Base-by-base conservation (phyloP, 768 basidiomycete genomes). In the Leccinum pellstonianum region DNA sequence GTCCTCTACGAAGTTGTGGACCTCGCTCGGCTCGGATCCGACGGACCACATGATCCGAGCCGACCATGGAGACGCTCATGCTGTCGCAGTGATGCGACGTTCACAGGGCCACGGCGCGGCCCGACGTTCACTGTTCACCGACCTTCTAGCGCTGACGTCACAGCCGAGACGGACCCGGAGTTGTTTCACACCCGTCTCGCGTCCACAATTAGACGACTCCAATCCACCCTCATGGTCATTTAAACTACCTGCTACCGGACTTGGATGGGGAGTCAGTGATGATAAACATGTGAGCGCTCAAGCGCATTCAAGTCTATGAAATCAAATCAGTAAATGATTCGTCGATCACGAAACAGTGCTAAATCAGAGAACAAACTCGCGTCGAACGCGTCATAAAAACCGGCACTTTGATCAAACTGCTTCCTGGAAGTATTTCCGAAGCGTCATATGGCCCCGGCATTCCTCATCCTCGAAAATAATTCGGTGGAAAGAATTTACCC, bases 391-490 rank as follows among this genome's bases (percentile, higher is more conserved):
- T 59, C 23, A 35, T 38, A 25, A 58, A 41, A 52, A 43, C 70
- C 70, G 70, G 70, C 37, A 10, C 17, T 35, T 54, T 55, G 63
- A 56, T 72, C 70, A 66, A 57, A 21, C 70, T 46, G 25, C 70
- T 71, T 70, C 46, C 68, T 37, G 56, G 67, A 63, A 64, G 49
- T n/a, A 62, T 66, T 70, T 73, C 68, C 75, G 72, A 79, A 87
- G 86, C 66, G 85, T 91, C 90, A 85, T 89, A 86, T 91, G 90
- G 90, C 90, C 90, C 89, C 90, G 90, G 89, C 74, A 56, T 64
- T 53, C 48, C 62, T 73, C 88, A 87, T 90, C 88, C 54, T 23
- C 8, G 10, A 7, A 38, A 38, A 38, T 43, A 12, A 3, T 27
- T 4, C 0, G 0, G 5, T 21, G 10, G 10, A 41, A 21, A 21